Percentiles rank a stretch among this genome's conserved stretches.
Conservation (phyloP, 1,284 basidiomycete genomes). For the Cutaneotrichosporon sp. region DNA sequence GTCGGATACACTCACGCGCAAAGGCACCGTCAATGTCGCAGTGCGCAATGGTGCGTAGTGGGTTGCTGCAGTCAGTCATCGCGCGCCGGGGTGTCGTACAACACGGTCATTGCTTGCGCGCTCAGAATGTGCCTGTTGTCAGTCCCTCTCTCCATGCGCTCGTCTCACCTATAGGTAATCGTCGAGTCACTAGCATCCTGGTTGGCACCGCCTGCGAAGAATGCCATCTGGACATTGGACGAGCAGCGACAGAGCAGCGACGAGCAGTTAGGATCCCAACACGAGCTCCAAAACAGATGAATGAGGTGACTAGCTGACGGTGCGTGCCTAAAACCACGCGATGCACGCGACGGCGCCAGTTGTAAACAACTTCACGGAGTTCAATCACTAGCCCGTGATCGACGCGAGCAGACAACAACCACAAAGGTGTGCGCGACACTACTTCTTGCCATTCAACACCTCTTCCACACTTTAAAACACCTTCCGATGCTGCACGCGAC, state of each 20-base stretch:
- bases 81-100: conserved; percentile 18
- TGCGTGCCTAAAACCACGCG: neutral
- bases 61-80: conserved; percentile 27
- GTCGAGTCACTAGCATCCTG: neutral
- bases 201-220: neutral
- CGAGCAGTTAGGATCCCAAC: neutral
- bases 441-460: too few relatives aligned
- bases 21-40: conserved; percentile 94
- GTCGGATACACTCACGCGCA: conserved; percentile 51
- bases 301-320: too few relatives aligned
- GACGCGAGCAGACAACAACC: neutral
- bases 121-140: conserved; percentile 36
- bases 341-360: too few relatives aligned
- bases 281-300: neutral
- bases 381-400: neutral
- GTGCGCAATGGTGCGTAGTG: conserved; percentile 62
- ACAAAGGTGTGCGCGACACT: too few relatives aligned
- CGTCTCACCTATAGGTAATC: conserved; percentile 10
- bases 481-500: conserved; percentile 20
- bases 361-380: neutral
- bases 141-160: neutral
- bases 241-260: neutral
- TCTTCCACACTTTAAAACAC: neutral
- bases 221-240: neutral
- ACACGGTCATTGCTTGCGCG: conserved; percentile 39